phyloP scores from a whole-genome alignment of 768 basidiomycete genomes.

The Tylopilus sp. region DNA sequence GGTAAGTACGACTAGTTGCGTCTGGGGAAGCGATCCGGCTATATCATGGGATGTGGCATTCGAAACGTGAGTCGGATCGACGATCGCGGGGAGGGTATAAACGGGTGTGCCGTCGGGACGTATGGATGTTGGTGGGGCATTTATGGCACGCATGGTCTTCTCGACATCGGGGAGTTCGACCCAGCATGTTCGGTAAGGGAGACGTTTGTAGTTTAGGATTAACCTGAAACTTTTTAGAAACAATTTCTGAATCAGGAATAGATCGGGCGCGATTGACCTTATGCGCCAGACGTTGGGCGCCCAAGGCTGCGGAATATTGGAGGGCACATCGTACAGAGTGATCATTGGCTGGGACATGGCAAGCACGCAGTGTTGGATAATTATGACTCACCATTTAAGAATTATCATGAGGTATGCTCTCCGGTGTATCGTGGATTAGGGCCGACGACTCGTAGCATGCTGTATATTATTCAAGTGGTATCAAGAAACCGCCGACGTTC shows the following conservation, averaged over 20 bases:
- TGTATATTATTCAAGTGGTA: slow-evolving; percentile 9
- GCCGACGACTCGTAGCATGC: slow-evolving; percentile 1
- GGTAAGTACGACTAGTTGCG: slow-evolving; percentile 50
- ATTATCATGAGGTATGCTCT: not conserved
- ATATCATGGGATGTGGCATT: not conserved
- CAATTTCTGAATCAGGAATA: not conserved
- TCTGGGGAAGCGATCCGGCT: slow-evolving; percentile 30
- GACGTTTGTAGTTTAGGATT: slow-evolving; percentile 73
- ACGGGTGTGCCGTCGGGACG: slow-evolving; percentile 57
- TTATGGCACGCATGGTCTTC: slow-evolving; percentile 50
- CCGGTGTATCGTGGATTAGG: not conserved
- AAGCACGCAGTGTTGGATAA: not conserved
- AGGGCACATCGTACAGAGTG: slow-evolving; percentile 64
- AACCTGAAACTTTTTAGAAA: slow-evolving; percentile 41
- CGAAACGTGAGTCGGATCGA: slow-evolving; percentile 43
- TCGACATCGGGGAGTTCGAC: slow-evolving; percentile 71
- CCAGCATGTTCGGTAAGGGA: slow-evolving; percentile 68
- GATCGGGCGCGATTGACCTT: slow-evolving; percentile 37
- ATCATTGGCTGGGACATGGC: slow-evolving; percentile 50
- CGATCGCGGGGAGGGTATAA: slow-evolving; percentile 68
- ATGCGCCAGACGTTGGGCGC: slow-evolving; percentile 74
- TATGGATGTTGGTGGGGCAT: slow-evolving; percentile 53
- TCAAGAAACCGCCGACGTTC: slow-evolving; percentile 15
- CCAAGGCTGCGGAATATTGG: slow-evolving; percentile 64
- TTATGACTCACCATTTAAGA: slow-evolving; percentile 11